Percentiles rank a stretch among this genome's conserved stretches.
Conservation (phyloP, 768 basidiomycete species). For the Psilocybe azurescens region DNA sequence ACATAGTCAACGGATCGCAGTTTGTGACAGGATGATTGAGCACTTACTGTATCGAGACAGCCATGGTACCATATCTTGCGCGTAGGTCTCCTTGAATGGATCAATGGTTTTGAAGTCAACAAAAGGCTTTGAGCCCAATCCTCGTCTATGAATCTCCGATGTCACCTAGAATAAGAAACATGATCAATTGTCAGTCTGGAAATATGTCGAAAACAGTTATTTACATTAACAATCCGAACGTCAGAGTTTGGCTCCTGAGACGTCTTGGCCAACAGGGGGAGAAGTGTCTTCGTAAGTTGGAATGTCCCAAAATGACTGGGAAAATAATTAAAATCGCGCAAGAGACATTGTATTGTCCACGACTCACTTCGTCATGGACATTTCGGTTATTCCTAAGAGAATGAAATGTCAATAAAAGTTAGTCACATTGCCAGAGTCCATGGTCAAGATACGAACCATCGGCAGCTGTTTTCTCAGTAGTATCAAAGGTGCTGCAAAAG, state of each 20-base stretch:
- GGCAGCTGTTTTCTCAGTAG: slow-evolving; percentile 5
- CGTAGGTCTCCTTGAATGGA: slow-evolving; percentile 16
- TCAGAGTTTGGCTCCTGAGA: slow-evolving; percentile 46
- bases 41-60: slow-evolving; percentile 20
- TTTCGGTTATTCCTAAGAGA: neutral
- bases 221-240: slow-evolving; percentile 57
- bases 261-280: slow-evolving; percentile 53
- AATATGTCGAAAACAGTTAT: slow-evolving; percentile 12
- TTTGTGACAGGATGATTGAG: neutral
- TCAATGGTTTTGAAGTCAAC: slow-evolving; percentile 15
- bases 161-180: slow-evolving; percentile 4
- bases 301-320: slow-evolving; percentile 48
- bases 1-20: neutral
- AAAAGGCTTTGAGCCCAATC: slow-evolving; percentile 5
- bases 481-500: neutral
- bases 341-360: neutral
- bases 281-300: slow-evolving; percentile 49
- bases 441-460: neutral
- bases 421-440: neutral
- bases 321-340: neutral
- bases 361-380: slow-evolving; percentile 16
- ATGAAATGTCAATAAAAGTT: neutral
- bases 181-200: too few relatives aligned
- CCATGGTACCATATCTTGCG: slow-evolving; percentile 11
- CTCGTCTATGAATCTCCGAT: slow-evolving; percentile 10